These are phyloP conservation scores for Lipomyces anomalus DNA, from an alignment of 805 yeast genomes.

Conservation along the genomic window DNA sequence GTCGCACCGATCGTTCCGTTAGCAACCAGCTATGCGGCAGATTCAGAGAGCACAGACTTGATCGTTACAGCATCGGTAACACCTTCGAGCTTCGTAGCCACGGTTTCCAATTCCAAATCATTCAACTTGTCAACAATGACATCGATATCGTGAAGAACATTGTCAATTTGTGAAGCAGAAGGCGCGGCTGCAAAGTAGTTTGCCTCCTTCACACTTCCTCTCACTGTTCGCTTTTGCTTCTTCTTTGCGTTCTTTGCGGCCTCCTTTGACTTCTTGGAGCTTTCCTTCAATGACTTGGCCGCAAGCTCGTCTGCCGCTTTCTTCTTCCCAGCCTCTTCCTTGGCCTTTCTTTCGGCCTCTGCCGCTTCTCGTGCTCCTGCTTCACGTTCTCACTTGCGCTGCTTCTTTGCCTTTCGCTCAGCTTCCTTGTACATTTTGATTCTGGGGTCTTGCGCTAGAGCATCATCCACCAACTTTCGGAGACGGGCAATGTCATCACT, in stretches of 20 bases:
- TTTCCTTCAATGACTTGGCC: conserved; percentile 58
- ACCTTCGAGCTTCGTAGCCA: conserved; percentile 54
- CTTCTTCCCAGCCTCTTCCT: conserved; percentile 80
- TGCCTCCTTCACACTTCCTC: conserved; percentile 73
- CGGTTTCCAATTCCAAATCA: conserved; percentile 65
- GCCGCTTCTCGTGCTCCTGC: conserved; percentile 96
- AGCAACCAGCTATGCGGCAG: too few species aligned
- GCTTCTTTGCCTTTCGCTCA: conserved; percentile 89
- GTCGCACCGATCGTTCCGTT: too few species aligned
- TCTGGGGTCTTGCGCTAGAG: conserved; percentile 87
- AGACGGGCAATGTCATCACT: conserved; percentile 91
- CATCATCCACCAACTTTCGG: conserved; percentile 78
- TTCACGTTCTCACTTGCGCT: conserved; percentile 93
- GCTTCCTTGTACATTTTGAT: conserved; percentile 84
- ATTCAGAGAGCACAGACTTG: too few species aligned
- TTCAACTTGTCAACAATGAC: conserved; percentile 70
- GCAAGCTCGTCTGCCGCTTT: conserved; percentile 66
- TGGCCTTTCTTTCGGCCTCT: conserved; percentile 77
- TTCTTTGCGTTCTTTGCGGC: conserved; percentile 80
- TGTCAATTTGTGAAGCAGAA: conserved; percentile 45
- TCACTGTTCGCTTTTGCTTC: conserved; percentile 87
- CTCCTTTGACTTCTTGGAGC: conserved; percentile 90
- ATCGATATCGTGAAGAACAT: conserved; percentile 57
- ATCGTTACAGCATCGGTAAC: not conserved
- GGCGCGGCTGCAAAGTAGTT: conserved; percentile 73